These are phyloP conservation scores for Cenococcum geophilum DNA, from an alignment of 495 filamentous ascomycete species.

Conservation along the genomic window DNA sequence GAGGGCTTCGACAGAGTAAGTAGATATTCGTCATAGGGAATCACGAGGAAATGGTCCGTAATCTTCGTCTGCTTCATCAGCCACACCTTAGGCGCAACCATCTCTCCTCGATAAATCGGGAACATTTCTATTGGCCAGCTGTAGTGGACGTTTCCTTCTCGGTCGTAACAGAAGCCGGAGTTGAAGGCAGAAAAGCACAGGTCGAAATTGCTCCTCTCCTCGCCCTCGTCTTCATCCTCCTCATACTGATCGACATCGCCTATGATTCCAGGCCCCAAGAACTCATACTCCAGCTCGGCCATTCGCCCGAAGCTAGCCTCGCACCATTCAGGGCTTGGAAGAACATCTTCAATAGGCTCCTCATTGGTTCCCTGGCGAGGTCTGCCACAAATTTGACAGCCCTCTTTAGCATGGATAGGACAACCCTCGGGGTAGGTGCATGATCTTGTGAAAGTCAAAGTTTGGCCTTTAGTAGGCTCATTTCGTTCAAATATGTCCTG, in stretches of 20 bases:
- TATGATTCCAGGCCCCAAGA: conserved; percentile 2
- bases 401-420: conserved; percentile 1
- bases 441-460: conserved; percentile 9
- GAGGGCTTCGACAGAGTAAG: not conserved
- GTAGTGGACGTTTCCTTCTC: not conserved
- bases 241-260: conserved; percentile 9
- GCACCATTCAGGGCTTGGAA: not conserved
- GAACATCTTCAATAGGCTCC: conserved; percentile 9
- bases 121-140: not conserved
- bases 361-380: not conserved
- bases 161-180: not conserved
- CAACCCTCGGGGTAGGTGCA: conserved; percentile 13
- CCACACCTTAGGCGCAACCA: not conserved
- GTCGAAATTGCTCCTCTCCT: not conserved
- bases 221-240: not conserved
- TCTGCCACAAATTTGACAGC: conserved; percentile 9
- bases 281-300: conserved; percentile 10
- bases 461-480: not conserved
- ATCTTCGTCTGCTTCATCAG: not conserved
- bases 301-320: conserved; percentile 4
- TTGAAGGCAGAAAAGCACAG: not conserved
- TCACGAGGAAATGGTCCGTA: not conserved
- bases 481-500: not conserved
- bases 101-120: not conserved
- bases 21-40: not conserved